A percentile compares a stretch with the other conserved stretches of the same genome.
phyloP scores from a whole-genome alignment of 1,284 basidiomycete species.

The Naganishia sp. region DNA sequence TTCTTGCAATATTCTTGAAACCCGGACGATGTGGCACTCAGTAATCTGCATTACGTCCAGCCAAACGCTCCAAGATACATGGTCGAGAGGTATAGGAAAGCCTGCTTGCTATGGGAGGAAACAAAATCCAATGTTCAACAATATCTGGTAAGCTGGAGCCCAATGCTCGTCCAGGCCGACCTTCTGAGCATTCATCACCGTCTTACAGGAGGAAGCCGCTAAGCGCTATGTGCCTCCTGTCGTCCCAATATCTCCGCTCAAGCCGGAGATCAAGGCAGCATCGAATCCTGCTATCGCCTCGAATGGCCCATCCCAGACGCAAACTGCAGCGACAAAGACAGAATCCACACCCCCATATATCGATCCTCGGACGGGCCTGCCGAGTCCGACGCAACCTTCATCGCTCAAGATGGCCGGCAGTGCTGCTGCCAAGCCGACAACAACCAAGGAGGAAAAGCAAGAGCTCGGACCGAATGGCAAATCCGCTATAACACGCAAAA shows the following conservation, averaged over 20 bases:
- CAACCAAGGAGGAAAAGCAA: not conserved
- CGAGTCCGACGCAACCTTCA: conserved; percentile 19
- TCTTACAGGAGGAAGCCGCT: conserved; percentile 20
- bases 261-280: not conserved
- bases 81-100: conserved; percentile 20
- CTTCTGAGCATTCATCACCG: too few relatives aligned
- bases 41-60: conserved; percentile 30
- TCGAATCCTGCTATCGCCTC: not conserved
- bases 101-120: conserved; percentile 26
- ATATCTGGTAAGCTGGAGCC: conserved; percentile 21
- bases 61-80: conserved; percentile 23
- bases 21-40: not conserved
- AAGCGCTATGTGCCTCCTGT: conserved; percentile 16
- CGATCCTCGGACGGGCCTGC: conserved; percentile 17
- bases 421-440: not conserved
- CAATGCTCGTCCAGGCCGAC: too few relatives aligned
- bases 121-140: conserved; percentile 8
- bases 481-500: not conserved
- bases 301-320: not conserved
- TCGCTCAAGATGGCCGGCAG: not conserved
- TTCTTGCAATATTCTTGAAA: not conserved
- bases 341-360: conserved; percentile 8
- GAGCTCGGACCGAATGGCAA: not conserved
- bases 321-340: not conserved
- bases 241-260: not conserved